phyloP scores from a whole-genome alignment of 2,329 filamentous ascomycete genomes.

The Fusarium multiceps region DNA sequence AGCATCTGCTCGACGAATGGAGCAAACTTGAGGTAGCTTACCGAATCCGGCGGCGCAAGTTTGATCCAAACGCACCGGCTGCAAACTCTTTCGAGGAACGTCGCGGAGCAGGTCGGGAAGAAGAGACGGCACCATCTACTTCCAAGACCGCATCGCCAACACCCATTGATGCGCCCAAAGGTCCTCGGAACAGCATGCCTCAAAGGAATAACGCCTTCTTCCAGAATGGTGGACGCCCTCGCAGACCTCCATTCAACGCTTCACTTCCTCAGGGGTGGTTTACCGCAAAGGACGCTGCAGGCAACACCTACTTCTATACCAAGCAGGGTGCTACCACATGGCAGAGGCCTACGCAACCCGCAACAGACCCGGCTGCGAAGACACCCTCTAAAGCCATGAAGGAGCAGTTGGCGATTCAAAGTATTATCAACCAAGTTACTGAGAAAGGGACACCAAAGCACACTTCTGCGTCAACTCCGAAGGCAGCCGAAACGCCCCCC shows the following conservation, averaged over 20 bases:
- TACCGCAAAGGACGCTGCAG: slow-evolving; percentile 74
- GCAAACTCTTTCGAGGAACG: slow-evolving; percentile 72
- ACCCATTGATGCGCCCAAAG: slow-evolving; percentile 66
- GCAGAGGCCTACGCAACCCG: slow-evolving; percentile 78
- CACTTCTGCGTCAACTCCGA: slow-evolving; percentile 71
- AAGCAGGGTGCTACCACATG: slow-evolving; percentile 82
- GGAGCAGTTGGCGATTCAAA: slow-evolving; percentile 80
- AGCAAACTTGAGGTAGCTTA: slow-evolving; percentile 90
- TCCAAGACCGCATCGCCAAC: slow-evolving; percentile 58
- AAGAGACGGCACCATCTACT: slow-evolving; percentile 52
- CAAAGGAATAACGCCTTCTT: slow-evolving; percentile 66
- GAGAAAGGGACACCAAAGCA: slow-evolving; percentile 68
- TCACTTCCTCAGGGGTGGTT: slow-evolving; percentile 89
- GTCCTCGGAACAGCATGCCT: slow-evolving; percentile 68
- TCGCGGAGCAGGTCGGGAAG: slow-evolving; percentile 61
- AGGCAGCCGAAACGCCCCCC: slow-evolving; percentile 64
- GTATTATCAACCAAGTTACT: slow-evolving; percentile 86
- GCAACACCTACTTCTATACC: slow-evolving; percentile 87
- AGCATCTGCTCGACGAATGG: slow-evolving; percentile 83
- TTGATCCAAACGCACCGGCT: slow-evolving; percentile 73
- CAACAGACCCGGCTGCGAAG: slow-evolving; percentile 71
- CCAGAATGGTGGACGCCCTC: slow-evolving; percentile 58
- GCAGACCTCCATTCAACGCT: slow-evolving; percentile 65
- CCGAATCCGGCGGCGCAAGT: slow-evolving; percentile 90
- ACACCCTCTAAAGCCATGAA: slow-evolving; percentile 71